Evolutionary conservation across 2,329 filamentous ascomycete genomes (phyloP), one percentile per base, ranked within the genome.

Genomic region (Colletotrichum limetticola): DNA sequence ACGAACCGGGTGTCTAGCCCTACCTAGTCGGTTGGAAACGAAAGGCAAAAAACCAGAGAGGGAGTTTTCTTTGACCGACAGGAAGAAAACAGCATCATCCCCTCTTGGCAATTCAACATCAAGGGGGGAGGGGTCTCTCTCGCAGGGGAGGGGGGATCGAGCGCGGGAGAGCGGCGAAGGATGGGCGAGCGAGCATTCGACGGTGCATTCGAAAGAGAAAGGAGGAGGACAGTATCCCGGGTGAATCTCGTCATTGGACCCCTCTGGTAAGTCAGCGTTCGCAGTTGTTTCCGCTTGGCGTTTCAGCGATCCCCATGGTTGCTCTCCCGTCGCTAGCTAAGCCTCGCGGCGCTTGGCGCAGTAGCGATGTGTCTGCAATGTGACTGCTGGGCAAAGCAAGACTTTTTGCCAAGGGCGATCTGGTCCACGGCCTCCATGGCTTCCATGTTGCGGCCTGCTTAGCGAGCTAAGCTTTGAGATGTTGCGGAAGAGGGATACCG

Each of bases 201-300:
- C 22, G 49, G 46, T 32, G 52, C 19, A 55, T 57, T 28, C 42
- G 37, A 37, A n/a, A 26, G 58, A 35, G 32, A 35, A 49, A 30
- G 16, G n/a, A 3, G 19, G 19, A 11, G 11, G 55, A 62, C 32
- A 19, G n/a, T 14, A 53, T 61, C 64, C 64, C 52, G 11, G 53
- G 32, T 35, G 12, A 26, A 59, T 49, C 24, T 64, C 66, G 55
- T 60, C 60, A 42, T 49, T 65, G 53, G 59, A 8, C 24, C 30
- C 28, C 56, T 24, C 59, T 55, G 19, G 7, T 32, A 35, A 49
- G 46, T 57, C 46, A 49, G 60, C 28, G 28, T 42, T 61, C 46
- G 11, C 56, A 64, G 60, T 57, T 66, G 70, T 72, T 72, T 72
- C 70, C 61, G 60, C 70, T 72, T 70, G 66, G 70, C 66, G 70